These are phyloP conservation scores for Aspergillus alliaceus DNA, from an alignment of 2,329 filamentous ascomycete species.

Conservation along the genomic window DNA sequence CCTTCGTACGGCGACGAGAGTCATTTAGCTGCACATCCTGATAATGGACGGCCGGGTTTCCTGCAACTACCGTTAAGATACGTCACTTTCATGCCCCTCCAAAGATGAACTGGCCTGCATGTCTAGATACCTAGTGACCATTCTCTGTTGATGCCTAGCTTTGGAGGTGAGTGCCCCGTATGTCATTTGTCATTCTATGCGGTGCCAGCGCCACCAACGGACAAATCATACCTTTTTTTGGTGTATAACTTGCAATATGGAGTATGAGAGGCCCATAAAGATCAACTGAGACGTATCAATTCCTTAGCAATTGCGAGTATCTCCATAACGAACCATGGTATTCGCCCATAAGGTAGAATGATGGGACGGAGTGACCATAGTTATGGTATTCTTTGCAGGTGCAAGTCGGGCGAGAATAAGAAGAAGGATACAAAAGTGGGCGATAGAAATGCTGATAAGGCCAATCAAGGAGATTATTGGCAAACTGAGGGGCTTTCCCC, in stretches of 20 bases:
- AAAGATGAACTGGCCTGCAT: not conserved
- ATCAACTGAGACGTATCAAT: not conserved
- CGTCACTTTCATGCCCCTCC: not conserved
- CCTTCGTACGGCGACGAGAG: not conserved
- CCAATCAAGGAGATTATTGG: not conserved
- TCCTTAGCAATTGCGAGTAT: not conserved
- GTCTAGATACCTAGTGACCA: not conserved
- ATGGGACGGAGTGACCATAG: not conserved
- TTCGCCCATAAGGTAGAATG: not conserved
- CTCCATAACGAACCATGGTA: not conserved
- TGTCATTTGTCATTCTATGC: not conserved
- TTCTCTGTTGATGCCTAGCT: not conserved
- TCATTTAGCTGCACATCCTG: not conserved
- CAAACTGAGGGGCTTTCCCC: not conserved
- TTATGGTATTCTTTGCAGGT: not conserved
- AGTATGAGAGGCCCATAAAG: not conserved
- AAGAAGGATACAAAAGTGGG: not conserved
- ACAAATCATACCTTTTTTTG: not conserved
- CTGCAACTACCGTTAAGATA: not conserved
- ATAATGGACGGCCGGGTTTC: not conserved
- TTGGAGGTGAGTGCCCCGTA: not conserved
- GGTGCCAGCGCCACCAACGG: not conserved
- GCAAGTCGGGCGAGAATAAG: not conserved
- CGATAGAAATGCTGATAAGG: not conserved
- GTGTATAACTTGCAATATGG: not conserved